These are phyloP conservation scores for Claviceps humidiphila DNA, from an alignment of 2,329 filamentous ascomycete genomes.

Conservation along the genomic window DNA sequence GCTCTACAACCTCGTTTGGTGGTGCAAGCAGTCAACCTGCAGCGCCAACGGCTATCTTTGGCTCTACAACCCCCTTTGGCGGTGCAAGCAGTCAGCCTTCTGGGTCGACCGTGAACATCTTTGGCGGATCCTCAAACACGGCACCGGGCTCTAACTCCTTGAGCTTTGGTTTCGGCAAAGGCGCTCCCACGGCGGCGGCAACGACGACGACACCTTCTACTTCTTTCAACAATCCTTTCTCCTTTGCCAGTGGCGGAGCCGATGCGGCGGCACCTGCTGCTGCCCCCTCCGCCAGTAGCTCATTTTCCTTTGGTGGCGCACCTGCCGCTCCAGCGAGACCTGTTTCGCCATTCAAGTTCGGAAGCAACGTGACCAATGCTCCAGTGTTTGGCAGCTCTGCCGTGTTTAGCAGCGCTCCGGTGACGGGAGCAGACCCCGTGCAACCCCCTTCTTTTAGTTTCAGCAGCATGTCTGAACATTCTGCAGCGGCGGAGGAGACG, in stretches of 20 bases:
- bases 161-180: constrained; percentile 18
- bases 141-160: constrained; percentile 16
- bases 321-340: constrained; percentile 16
- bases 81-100: constrained; percentile 7
- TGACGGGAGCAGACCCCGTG: constrained; percentile 9
- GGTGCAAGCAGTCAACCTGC: constrained; percentile 5
- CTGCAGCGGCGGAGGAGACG: constrained; percentile 14
- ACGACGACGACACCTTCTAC: constrained; percentile 11
- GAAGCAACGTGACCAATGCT: constrained; percentile 7
- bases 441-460: constrained; percentile 26
- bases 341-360: constrained; percentile 25
- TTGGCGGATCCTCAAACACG: constrained; percentile 6
- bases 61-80: constrained; percentile 14
- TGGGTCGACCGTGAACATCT: too few relatives aligned
- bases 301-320: constrained; percentile 26
- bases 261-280: constrained; percentile 12
- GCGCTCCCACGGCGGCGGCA: constrained; percentile 3
- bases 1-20: constrained; percentile 13
- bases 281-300: constrained; percentile 14
- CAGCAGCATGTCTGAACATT: constrained; percentile 12
- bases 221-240: constrained; percentile 28
- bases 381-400: constrained; percentile 6
- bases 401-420: constrained; percentile 19
- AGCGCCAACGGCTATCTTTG: constrained; percentile 25
- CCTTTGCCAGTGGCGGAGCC: constrained; percentile 15